phyloP scores from a whole-genome alignment of 257 asterid genomes.

The Henckelia pumila region DNA sequence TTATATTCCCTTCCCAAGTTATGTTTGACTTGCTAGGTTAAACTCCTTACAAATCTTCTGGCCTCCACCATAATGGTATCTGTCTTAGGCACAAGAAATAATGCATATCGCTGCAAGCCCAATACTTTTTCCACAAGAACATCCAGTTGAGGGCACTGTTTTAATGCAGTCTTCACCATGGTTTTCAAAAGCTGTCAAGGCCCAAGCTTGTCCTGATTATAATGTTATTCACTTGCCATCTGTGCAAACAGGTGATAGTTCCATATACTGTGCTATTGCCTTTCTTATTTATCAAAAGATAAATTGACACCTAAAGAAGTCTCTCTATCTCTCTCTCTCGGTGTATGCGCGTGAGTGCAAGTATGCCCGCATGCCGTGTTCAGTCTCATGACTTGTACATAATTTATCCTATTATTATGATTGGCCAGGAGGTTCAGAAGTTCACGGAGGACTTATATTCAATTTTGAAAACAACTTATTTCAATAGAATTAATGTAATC shows the following conservation, averaged over 20 bases:
- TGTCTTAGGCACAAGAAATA: constrained; percentile 64
- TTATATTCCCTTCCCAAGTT: neutral
- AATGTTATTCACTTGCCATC: constrained; percentile 48
- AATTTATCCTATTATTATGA: neutral
- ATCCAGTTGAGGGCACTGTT: constrained; percentile 41
- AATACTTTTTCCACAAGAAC: constrained; percentile 53
- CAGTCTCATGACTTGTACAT: neutral
- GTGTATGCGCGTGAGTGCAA: neutral
- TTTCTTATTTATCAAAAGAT: neutral
- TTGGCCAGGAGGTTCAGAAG: neutral
- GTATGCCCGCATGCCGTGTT: neutral
- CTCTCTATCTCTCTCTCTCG: neutral
- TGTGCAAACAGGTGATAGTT: constrained; percentile 57
- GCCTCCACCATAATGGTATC: constrained; percentile 16
- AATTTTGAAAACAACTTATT: constrained; percentile 1
- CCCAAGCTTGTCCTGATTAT: constrained; percentile 50
- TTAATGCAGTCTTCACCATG: constrained; percentile 49
- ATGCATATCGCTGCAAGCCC: constrained; percentile 89
- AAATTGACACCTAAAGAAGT: constrained; percentile 6
- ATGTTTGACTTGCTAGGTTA: constrained; percentile 8
- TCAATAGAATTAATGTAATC: constrained; percentile 14
- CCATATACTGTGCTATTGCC: neutral
- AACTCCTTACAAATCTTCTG: neutral
- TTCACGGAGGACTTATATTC: constrained; percentile 7
- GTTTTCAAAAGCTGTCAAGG: constrained; percentile 45